Percentiles rank a stretch among this genome's conserved stretches.
These are phyloP conservation scores for Acacia concinna DNA, from an alignment of 331 rosid genomes.

Conservation along the genomic window DNA sequence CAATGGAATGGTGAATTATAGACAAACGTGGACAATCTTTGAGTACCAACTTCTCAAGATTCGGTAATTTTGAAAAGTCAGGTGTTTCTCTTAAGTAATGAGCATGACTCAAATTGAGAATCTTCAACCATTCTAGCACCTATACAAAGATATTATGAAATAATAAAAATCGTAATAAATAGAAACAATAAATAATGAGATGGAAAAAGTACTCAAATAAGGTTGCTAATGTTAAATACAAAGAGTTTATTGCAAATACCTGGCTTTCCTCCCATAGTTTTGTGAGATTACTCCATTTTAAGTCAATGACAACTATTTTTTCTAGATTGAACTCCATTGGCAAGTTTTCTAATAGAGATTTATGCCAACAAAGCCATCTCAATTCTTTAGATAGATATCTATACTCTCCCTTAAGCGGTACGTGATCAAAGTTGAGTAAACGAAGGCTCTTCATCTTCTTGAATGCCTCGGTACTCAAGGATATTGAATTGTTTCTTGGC, in stretches of 20 bases:
- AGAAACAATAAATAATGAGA: not conserved
- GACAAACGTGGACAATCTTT: not conserved
- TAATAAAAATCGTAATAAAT: not conserved
- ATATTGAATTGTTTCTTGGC: not conserved
- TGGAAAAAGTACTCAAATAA: not conserved
- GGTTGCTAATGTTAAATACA: not conserved
- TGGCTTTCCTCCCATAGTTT: not conserved
- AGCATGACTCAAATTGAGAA: not conserved
- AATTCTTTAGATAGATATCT: not conserved
- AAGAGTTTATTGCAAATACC: not conserved
- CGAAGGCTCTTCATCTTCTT: not conserved
- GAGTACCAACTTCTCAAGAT: not conserved
- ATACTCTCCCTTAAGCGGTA: not conserved
- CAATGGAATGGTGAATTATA: not conserved
- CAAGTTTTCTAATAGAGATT: not conserved
- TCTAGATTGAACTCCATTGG: not conserved
- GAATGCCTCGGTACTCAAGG: not conserved
- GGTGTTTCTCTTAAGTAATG: not conserved
- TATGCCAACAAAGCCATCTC: not conserved
- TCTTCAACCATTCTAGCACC: not conserved
- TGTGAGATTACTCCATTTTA: not conserved
- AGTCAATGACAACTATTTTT: not conserved
- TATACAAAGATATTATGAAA: not conserved
- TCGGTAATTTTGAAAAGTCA: not conserved
- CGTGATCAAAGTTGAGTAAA: not conserved